Percentiles rank a stretch among this genome's conserved stretches.
Evolutionary conservation across 495 filamentous ascomycete species (phyloP).

Genomic region (Aspergillus steynii): DNA sequence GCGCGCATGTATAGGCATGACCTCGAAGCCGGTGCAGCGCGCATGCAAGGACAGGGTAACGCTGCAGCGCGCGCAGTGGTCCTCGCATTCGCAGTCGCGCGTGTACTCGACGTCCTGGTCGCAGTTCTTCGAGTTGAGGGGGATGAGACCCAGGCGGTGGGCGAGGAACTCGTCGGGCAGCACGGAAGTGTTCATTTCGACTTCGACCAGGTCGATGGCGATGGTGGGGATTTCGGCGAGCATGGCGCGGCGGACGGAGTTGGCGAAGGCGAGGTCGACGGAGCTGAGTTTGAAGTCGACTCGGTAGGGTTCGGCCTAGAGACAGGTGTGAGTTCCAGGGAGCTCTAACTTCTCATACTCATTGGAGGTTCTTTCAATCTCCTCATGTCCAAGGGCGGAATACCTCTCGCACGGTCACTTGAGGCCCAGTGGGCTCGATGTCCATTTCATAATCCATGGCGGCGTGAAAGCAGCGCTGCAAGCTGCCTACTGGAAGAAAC

Average conservation of each 20-base stretch:
- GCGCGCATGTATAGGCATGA: constrained; percentile 87
- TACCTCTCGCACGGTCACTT: constrained; percentile 72
- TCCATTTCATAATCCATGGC: constrained; percentile 72
- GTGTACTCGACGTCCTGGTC: constrained; percentile 81
- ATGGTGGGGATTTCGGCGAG: constrained; percentile 94
- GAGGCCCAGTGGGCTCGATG: constrained; percentile 64
- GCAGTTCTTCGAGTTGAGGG: constrained; percentile 79
- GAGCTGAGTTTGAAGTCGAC: constrained; percentile 82
- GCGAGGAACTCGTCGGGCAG: constrained; percentile 94
- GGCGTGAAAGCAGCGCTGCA: constrained; percentile 29
- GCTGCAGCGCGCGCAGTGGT: constrained; percentile 86
- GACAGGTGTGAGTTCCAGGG: constrained; percentile 3
- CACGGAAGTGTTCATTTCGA: constrained; percentile 90
- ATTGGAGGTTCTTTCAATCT: background rate
- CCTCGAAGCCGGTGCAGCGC: constrained; percentile 75
- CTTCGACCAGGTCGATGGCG: constrained; percentile 91
- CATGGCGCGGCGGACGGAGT: constrained; percentile 88
- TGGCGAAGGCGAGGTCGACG: constrained; percentile 86
- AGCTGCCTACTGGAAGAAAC: constrained; percentile 19
- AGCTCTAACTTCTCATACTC: background rate
- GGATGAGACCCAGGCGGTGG: constrained; percentile 90
- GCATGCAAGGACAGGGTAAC: constrained; percentile 81
- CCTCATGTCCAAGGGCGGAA: too few species aligned
- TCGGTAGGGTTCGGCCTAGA: constrained; percentile 64
- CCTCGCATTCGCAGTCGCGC: constrained; percentile 95